Percentiles rank a stretch among this genome's conserved stretches.
Evolutionary conservation across 192 early-diverging fungal genomes (phyloP).

Genomic region (Gaertneriomyces semiglobifer): DNA sequence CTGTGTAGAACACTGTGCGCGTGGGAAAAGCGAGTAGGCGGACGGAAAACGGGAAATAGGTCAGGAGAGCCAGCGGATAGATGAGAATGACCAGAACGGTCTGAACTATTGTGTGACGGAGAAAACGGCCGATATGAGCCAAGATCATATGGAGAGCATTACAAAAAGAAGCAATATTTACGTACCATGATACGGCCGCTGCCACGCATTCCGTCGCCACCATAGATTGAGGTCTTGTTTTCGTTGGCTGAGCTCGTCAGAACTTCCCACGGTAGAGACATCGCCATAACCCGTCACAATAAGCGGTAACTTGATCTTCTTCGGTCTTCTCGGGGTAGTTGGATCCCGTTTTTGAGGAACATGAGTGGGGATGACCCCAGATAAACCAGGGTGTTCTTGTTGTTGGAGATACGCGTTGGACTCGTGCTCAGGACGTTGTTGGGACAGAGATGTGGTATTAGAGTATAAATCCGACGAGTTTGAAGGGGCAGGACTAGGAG

Average conservation of each 20-base stretch:
- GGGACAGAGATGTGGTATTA: too few relatives aligned
- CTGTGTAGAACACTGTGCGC: slow-evolving; percentile 16
- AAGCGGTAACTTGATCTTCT: slow-evolving; percentile 32
- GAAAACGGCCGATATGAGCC: background rate
- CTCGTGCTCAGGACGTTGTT: too few relatives aligned
- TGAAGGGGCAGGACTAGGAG: too few relatives aligned
- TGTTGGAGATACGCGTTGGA: too few relatives aligned
- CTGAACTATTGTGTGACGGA: background rate
- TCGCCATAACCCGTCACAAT: slow-evolving; percentile 28
- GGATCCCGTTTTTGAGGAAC: too few relatives aligned
- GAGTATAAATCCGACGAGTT: too few relatives aligned
- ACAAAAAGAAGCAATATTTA: background rate
- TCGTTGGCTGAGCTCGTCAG: slow-evolving; percentile 15
- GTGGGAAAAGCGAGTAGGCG: slow-evolving; percentile 12
- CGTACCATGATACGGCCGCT: slow-evolving; percentile 41
- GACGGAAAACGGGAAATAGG: slow-evolving; percentile 31
- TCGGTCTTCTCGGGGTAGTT: slow-evolving; percentile 4
- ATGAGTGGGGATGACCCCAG: too few relatives aligned
- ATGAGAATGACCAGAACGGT: slow-evolving; percentile 32
- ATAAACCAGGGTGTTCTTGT: too few relatives aligned
- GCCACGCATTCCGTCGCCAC: slow-evolving; percentile 37
- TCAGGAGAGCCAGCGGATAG: slow-evolving; percentile 33
- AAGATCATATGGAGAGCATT: background rate
- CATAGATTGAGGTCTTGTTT: slow-evolving; percentile 36
- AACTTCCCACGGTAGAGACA: slow-evolving; percentile 27